Evolutionary conservation across 2,329 filamentous ascomycete genomes (phyloP).

Genomic region (Fusarium guadeloupense): DNA sequence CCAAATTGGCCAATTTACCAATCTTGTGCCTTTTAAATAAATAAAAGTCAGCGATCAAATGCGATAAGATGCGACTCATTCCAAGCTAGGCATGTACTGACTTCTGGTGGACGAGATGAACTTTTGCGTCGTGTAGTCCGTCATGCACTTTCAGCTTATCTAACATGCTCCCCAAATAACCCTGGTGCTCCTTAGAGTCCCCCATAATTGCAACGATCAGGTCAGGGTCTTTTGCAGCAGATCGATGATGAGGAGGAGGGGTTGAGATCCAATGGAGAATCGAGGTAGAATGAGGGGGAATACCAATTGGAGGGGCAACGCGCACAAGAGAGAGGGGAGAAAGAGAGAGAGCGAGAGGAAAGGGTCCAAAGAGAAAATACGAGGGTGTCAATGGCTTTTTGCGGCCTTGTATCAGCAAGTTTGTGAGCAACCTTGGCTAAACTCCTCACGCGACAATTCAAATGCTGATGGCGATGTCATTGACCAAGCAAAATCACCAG

Average conservation of each 20-base stretch:
- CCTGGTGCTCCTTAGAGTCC: conserved; percentile 31
- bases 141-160: conserved; percentile 60
- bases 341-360: background rate
- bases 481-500: conserved; percentile 6
- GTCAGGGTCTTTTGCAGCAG: conserved; percentile 7
- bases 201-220: conserved; percentile 45
- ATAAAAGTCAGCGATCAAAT: too few relatives aligned
- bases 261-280: background rate
- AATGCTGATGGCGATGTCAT: conserved; percentile 7
- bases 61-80: background rate
- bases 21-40: conserved; percentile 58
- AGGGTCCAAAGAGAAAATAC: background rate
- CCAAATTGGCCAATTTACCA: conserved; percentile 70
- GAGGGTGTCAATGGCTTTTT: conserved; percentile 15
- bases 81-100: conserved; percentile 46
- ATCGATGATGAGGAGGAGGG: background rate
- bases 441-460: conserved; percentile 29
- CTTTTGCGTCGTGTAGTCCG: conserved; percentile 67
- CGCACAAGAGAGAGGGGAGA: background rate
- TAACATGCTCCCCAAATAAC: conserved; percentile 44
- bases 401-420: background rate
- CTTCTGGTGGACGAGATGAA: conserved; percentile 68
- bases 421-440: conserved; percentile 18
- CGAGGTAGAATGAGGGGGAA: conserved; percentile 16
- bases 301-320: conserved; percentile 18